Conservation (phyloP, 169 alveolate genomes). For the Perkinsus chesapeaki region DNA sequence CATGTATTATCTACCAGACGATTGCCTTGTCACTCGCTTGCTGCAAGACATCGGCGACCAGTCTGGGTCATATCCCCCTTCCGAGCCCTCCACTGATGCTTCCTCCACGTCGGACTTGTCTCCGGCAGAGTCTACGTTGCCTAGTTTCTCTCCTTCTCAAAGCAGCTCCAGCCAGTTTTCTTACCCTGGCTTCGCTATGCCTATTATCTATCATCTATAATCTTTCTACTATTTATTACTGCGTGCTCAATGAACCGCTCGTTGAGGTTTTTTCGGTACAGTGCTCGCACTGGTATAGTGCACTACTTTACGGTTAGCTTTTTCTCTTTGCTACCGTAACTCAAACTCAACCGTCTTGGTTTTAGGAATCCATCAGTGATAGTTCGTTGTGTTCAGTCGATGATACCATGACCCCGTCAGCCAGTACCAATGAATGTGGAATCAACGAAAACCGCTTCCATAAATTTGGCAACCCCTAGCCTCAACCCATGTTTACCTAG, state of each 20-base stretch:
- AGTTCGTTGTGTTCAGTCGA: not conserved
- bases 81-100: not conserved
- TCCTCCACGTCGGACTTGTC: no score
- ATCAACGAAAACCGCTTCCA: no score
- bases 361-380: not conserved
- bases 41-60: not conserved
- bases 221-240: not conserved
- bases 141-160: no score
- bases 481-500: no score
- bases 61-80: not conserved
- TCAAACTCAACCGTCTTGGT: not conserved
- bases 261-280: not conserved
- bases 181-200: not conserved
- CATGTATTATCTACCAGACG: no score
- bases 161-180: no score
- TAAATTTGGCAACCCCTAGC: no score
- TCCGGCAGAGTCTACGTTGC: no score
- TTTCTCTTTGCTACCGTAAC: not conserved
- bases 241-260: not conserved
- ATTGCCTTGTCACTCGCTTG: not conserved
- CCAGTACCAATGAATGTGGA: no score
- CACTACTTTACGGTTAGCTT: not conserved
- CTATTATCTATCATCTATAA: not conserved
- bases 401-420: not conserved
- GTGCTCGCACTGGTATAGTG: not conserved